Percentiles rank a stretch among this genome's conserved stretches.
These are phyloP conservation scores for Hymenoscyphus scutula DNA, from an alignment of 2,329 filamentous ascomycete species.

Conservation along the genomic window DNA sequence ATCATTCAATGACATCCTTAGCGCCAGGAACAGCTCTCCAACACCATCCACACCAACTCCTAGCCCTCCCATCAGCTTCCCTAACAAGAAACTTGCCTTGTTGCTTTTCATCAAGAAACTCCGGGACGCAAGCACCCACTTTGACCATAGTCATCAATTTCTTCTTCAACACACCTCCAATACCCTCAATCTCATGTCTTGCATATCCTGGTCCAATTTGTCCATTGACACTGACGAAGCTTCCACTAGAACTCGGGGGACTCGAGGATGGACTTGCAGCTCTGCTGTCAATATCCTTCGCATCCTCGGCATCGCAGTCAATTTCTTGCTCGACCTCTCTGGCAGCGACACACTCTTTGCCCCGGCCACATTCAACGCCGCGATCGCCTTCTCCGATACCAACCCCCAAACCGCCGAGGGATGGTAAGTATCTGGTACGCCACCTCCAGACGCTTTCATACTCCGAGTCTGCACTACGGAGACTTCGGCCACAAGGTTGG, in stretches of 20 bases:
- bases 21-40: slow-evolving; percentile 66
- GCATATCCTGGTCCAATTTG: slow-evolving; percentile 68
- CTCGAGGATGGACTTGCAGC: slow-evolving; percentile 26
- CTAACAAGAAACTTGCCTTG: slow-evolving; percentile 63
- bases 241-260: slow-evolving; percentile 20
- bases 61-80: slow-evolving; percentile 65
- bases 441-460: slow-evolving; percentile 78
- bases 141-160: slow-evolving; percentile 80
- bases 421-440: slow-evolving; percentile 80
- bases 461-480: slow-evolving; percentile 58
- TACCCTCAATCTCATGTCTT: slow-evolving; percentile 85
- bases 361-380: slow-evolving; percentile 84
- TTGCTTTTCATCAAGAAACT: slow-evolving; percentile 76
- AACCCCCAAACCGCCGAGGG: slow-evolving; percentile 76
- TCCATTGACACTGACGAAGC: slow-evolving; percentile 12
- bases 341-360: slow-evolving; percentile 70
- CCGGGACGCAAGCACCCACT: slow-evolving; percentile 80
- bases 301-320: slow-evolving; percentile 79
- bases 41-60: slow-evolving; percentile 95
- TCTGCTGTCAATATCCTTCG: slow-evolving; percentile 37
- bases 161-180: slow-evolving; percentile 83
- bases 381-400: slow-evolving; percentile 86
- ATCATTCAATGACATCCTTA: slow-evolving; percentile 39
- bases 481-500: slow-evolving; percentile 73
- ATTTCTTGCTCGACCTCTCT: slow-evolving; percentile 78